Evolutionary conservation across 129 eudicot genomes (phyloP), one percentile per base, ranked within the genome.

Genomic region (Saussurea involucrata): DNA sequence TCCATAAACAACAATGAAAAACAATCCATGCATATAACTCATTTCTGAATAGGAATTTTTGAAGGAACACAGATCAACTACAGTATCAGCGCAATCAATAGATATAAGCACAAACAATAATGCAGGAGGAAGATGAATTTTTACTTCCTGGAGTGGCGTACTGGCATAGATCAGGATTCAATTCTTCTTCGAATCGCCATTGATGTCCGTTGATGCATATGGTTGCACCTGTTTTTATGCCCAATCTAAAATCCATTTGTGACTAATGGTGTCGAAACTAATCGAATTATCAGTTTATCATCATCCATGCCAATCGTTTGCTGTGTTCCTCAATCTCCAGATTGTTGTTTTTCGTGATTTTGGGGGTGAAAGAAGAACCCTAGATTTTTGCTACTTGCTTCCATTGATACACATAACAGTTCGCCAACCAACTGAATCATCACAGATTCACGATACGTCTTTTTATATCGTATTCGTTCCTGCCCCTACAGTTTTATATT

Each of bases 161-260:
- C 8, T 29, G 32, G 29, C 29, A 0, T 27, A 27, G 5, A 17
- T 46, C 21, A 17, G 6, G 58, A 46, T 6, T 46, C 58, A 2
- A 44, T 44, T 12, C 6, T 17, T 40, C 55, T 3, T 44, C 12
- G 87, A 49, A 55, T 80, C 60, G 58, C 49, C 69, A 66, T 85
- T 79, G 83, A 76, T 87, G 32, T 85, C 96, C 20, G 87, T 42
- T 66, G 18, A 90, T 84, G 82, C 96, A 88, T 78, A 86, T 90
- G 28, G 89, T 76, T 72, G 72, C 75, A 8, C 96, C 90, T 31
- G 96, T 86, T 64, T 76, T 80, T 76, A 86, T 69, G 11, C 86
- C 88, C 61, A 90, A 90, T 27, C 87, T 67, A 79, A 17, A 49
- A 86, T 75, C 13, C 88, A 86, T 1, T 67, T 72, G 68, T 83